phyloP scores from a whole-genome alignment of 2,329 filamentous ascomycete species.

The Fusarium avenaceum region DNA sequence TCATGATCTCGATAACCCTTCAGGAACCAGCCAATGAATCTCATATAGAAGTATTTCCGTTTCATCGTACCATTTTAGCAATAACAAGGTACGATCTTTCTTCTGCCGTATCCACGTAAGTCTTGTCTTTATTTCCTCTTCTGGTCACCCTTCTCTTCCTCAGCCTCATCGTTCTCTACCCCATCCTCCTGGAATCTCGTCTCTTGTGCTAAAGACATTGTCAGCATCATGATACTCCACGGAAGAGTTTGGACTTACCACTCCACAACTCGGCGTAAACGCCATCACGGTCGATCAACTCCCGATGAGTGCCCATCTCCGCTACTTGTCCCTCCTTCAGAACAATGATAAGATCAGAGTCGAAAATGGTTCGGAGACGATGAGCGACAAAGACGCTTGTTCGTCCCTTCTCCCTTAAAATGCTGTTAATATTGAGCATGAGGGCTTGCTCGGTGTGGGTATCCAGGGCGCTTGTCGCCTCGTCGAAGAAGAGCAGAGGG shows the following conservation, averaged over 20 bases:
- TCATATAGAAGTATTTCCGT: conserved; percentile 2
- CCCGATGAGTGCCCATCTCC: conserved; percentile 88
- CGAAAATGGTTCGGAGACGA: conserved; percentile 90
- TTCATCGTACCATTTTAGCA: conserved; percentile 25
- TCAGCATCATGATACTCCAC: conserved; percentile 18
- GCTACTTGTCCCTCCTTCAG: conserved; percentile 86
- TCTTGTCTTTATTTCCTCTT: conserved; percentile 24
- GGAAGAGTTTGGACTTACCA: conserved; percentile 65
- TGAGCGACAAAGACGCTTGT: conserved; percentile 98
- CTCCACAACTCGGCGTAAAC: conserved; percentile 94
- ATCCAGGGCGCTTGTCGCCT: conserved; percentile 92
- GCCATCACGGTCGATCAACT: conserved; percentile 82
- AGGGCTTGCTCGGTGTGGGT: conserved; percentile 94
- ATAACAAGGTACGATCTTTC: conserved; percentile 13
- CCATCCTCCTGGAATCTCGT: conserved; percentile 67
- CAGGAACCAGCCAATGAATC: background rate
- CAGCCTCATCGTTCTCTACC: conserved; percentile 55
- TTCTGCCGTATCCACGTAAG: conserved; percentile 1
- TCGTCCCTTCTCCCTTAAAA: conserved; percentile 86
- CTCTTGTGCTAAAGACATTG: conserved; percentile 67
- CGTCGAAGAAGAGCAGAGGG: conserved; percentile 92
- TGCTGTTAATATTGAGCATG: conserved; percentile 92
- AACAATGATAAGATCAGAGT: conserved; percentile 93
- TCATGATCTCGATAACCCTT: background rate
- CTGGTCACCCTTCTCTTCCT: conserved; percentile 38